Base-by-base conservation (phyloP, 768 basidiomycete genomes). In the Termitomyces sp. region DNA sequence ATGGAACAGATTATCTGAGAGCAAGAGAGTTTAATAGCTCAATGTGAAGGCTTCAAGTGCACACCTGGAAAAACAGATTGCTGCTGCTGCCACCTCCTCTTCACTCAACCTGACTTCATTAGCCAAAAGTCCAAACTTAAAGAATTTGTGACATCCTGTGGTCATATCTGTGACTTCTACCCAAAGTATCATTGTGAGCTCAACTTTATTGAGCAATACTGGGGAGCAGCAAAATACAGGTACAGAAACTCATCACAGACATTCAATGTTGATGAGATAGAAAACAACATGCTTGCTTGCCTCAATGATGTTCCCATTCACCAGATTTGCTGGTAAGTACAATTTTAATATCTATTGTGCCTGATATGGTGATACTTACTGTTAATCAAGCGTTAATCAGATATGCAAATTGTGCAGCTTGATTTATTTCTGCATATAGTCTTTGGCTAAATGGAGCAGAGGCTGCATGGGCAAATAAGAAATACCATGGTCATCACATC, bases 111-210 rank as follows among this genome's bases (percentile, higher is more conserved):
- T 35, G 60, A 65, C 54, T 65, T 65, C 47, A 37, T 60, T 2
- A 45, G 59, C 11, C 63, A 68, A 19, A 64, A 68, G 52, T 71
- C 69, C 0, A 35, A 54, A 9, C 62, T 76, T 2, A 60, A 75
- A 56, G 59, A 57, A 14, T 29, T 59, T 10, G 66, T 69, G 55
- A 57, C 62, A 9, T 51, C 54, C 0, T 27, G 58, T 0, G 73
- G 73, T 1, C 59, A 73, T 53, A 32, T 64, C 17, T 65, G 66
- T 54, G 54, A 74, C 14, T 77, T 77, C 56, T 65, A 71, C 11
- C 74, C 71, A 1, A 75, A 77, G n/a, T n/a, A n/a, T n/a, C n/a
- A n/a, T n/a, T n/a, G n/a, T n/a, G n/a, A n/a, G n/a, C n/a, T n/a
- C n/a, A n/a, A n/a, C n/a, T n/a, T n/a, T n/a, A n/a, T n/a, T n/a